Evolutionary conservation across 2,329 filamentous ascomycete genomes (phyloP).

Genomic region (Macrophomina pseudophaseolina): DNA sequence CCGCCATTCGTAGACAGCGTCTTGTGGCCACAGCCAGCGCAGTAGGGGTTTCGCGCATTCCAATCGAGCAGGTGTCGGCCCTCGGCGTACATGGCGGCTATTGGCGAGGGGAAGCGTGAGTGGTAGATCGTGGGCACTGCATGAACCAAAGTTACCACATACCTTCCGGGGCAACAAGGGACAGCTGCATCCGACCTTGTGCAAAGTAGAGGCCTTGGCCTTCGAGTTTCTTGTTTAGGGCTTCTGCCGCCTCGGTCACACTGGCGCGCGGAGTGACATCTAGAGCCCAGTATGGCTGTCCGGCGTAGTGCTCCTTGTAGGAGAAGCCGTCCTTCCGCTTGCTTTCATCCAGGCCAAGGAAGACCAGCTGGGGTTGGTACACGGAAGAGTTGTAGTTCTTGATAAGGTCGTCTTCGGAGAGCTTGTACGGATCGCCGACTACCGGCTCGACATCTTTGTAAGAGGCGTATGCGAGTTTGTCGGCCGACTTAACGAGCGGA

Average conservation of each 20-base stretch:
- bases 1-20: conserved; percentile 81
- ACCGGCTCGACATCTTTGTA: conserved; percentile 72
- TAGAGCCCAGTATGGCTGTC: conserved; percentile 85
- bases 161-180: conserved; percentile 67
- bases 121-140: conserved; percentile 27
- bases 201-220: conserved; percentile 69
- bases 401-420: conserved; percentile 74
- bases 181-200: conserved; percentile 67
- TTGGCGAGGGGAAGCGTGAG: conserved; percentile 24
- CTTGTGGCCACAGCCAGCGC: conserved; percentile 81
- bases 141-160: conserved; percentile 32
- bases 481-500: conserved; percentile 68
- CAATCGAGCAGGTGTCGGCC: conserved; percentile 88
- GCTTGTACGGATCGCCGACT: conserved; percentile 75
- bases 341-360: conserved; percentile 80
- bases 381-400: conserved; percentile 74
- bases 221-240: conserved; percentile 64
- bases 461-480: conserved; percentile 70
- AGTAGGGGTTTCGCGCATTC: conserved; percentile 93
- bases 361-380: conserved; percentile 74
- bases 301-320: conserved; percentile 73
- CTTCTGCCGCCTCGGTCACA: conserved; percentile 65
- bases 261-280: conserved; percentile 78
- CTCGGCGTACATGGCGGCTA: conserved; percentile 89
- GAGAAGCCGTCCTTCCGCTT: conserved; percentile 56